phyloP scores from a whole-genome alignment of 2,329 filamentous ascomycete species.

The Aspergillus clavatus region DNA sequence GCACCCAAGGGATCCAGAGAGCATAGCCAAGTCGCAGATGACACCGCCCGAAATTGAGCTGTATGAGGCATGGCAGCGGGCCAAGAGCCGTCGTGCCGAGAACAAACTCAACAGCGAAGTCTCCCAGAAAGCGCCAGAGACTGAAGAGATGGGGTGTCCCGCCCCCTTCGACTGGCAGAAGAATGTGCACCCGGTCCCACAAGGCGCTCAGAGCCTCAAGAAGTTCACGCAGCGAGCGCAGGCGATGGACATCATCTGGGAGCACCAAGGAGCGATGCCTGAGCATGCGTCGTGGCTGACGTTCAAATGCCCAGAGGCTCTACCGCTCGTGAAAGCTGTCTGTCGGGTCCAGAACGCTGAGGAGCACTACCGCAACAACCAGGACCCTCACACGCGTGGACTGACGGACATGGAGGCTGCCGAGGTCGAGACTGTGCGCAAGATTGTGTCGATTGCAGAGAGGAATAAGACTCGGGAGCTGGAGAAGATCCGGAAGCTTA shows the following conservation, averaged over 20 bases:
- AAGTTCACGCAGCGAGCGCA: constrained; percentile 16
- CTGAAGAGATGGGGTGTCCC: no score
- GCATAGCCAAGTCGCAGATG: constrained; percentile 13
- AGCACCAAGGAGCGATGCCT: constrained; percentile 17
- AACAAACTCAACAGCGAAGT: not conserved
- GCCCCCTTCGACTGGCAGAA: constrained; percentile 17
- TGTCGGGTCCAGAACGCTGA: constrained; percentile 14
- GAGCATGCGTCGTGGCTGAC: constrained; percentile 24
- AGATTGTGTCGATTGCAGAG: constrained; percentile 14
- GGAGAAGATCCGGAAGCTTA: constrained; percentile 13
- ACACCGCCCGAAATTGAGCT: constrained; percentile 6
- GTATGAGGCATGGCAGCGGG: constrained; percentile 16
- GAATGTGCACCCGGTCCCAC: constrained; percentile 13
- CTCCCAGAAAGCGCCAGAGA: not conserved
- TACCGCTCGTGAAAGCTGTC: constrained; percentile 24
- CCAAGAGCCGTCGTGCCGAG: not conserved
- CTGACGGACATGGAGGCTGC: constrained; percentile 16
- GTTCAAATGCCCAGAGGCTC: constrained; percentile 7
- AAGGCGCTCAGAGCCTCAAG: constrained; percentile 15
- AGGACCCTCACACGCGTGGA: not conserved
- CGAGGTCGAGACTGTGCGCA: constrained; percentile 19
- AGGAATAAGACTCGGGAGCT: constrained; percentile 18
- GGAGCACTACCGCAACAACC: constrained; percentile 11
- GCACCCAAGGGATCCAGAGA: constrained; percentile 7
- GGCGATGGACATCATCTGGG: constrained; percentile 19